Evolutionary conservation across 2,329 filamentous ascomycete species (phyloP).

Genomic region (Rhynchosporium secalis): DNA sequence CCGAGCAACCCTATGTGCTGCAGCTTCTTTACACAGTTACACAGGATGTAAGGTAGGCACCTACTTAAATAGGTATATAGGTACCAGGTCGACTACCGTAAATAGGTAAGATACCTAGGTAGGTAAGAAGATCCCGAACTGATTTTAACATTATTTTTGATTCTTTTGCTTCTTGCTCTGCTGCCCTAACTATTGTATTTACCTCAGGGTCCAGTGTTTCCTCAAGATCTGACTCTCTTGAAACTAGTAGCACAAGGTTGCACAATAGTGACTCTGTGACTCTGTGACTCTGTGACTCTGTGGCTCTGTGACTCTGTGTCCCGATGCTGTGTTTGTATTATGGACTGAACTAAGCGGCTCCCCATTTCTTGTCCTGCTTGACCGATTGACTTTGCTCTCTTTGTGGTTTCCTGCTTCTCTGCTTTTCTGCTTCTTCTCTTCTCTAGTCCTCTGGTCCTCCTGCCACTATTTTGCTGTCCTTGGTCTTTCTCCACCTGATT

Average conservation of each 20-base stretch:
- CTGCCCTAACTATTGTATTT: background rate
- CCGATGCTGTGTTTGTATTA: background rate
- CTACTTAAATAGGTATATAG: too few relatives aligned
- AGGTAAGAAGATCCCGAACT: too few relatives aligned
- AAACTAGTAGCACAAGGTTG: conserved; percentile 2
- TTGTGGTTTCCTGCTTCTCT: background rate
- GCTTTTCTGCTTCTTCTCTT: background rate
- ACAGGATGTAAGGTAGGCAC: too few relatives aligned
- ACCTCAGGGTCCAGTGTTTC: background rate
- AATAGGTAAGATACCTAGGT: too few relatives aligned
- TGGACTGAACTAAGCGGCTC: background rate
- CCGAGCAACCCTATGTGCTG: background rate
- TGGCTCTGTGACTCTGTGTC: too few relatives aligned
- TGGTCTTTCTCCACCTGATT: background rate
- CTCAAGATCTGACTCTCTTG: background rate
- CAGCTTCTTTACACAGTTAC: too few relatives aligned
- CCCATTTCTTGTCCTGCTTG: conserved; percentile 1
- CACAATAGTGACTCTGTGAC: conserved; percentile 1
- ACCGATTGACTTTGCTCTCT: background rate
- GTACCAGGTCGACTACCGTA: too few relatives aligned
- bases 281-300: background rate
- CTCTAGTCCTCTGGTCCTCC: too few relatives aligned
- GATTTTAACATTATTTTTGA: background rate
- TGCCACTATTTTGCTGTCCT: background rate
- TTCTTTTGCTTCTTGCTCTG: background rate